A percentile compares a stretch with the other conserved stretches of the same genome.
phyloP scores from a whole-genome alignment of 257 asterid species.

The Thymus mandschuricus region DNA sequence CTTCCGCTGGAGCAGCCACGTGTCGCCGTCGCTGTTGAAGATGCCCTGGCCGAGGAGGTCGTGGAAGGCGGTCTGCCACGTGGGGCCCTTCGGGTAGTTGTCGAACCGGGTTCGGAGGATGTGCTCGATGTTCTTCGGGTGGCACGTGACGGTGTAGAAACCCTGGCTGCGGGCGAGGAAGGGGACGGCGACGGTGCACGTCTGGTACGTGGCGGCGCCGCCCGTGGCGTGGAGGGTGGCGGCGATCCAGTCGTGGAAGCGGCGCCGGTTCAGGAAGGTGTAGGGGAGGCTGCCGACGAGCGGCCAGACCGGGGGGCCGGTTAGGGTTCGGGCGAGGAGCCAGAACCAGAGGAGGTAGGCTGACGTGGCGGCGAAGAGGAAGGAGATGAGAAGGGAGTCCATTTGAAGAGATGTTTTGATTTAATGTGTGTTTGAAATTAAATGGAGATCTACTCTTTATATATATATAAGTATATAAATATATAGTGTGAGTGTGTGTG shows the following conservation, averaged over 20 bases:
- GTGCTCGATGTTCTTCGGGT: conserved; percentile 82
- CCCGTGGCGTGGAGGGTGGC: conserved; percentile 64
- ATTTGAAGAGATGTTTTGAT: background rate
- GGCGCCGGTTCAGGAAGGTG: conserved; percentile 58
- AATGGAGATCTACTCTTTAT: background rate
- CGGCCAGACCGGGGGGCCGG: conserved; percentile 75
- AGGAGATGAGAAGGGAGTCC: conserved; percentile 47
- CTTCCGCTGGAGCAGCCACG: conserved; percentile 84
- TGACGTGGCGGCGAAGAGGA: conserved; percentile 41
- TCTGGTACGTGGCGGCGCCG: conserved; percentile 69
- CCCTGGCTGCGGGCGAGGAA: conserved; percentile 69
- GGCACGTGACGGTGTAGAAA: conserved; percentile 76
- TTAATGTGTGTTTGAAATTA: background rate
- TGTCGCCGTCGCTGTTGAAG: conserved; percentile 84
- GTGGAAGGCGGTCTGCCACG: conserved; percentile 86
- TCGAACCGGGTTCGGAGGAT: conserved; percentile 81
- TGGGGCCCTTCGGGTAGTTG: conserved; percentile 85
- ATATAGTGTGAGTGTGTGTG: background rate
- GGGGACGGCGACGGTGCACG: conserved; percentile 69
- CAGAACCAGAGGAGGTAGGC: conserved; percentile 69
- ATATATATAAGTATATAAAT: background rate
- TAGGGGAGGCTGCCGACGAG: conserved; percentile 75
- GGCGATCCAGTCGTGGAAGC: conserved; percentile 83
- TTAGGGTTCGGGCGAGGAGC: conserved; percentile 59
- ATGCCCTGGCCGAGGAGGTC: conserved; percentile 86